These are phyloP conservation scores for Hysterium pulicare DNA, from an alignment of 2,329 filamentous ascomycete species.

Conservation along the genomic window DNA sequence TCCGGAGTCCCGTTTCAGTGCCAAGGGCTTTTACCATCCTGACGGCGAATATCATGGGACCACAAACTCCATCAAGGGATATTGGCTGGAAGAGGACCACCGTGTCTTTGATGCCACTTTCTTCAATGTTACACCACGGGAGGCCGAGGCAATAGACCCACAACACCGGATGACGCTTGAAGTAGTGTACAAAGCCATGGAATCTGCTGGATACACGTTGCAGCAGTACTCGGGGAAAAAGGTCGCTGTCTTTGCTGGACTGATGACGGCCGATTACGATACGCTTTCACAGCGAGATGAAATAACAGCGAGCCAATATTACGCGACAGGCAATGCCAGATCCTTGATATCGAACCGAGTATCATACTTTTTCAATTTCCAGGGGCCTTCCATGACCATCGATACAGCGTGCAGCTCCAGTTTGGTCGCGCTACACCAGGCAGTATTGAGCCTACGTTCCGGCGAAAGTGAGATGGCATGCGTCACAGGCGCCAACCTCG, in stretches of 20 bases:
- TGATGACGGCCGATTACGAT: neutral
- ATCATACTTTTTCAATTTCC: conserved; percentile 36
- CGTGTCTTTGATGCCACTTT: conserved; percentile 27
- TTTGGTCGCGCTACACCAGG: conserved; percentile 23
- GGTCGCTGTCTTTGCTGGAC: conserved; percentile 1
- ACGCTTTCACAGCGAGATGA: conserved; percentile 4
- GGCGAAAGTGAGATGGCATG: conserved; percentile 24
- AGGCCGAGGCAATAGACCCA: conserved; percentile 14
- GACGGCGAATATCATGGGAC: conserved; percentile 17
- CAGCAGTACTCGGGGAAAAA: conserved; percentile 3
- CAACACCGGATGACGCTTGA: conserved; percentile 15
- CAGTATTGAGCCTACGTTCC: conserved; percentile 16
- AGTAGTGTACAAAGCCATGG: conserved; percentile 29
- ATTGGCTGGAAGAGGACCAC: conserved; percentile 18
- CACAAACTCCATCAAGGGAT: neutral
- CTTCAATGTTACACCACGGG: conserved; percentile 10
- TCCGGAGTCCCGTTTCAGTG: conserved; percentile 20
- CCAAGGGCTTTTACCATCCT: conserved; percentile 29
- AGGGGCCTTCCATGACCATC: conserved; percentile 24
- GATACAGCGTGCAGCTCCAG: conserved; percentile 40
- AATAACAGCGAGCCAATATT: neutral
- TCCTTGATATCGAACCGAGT: conserved; percentile 36
- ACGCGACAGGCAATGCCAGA: conserved; percentile 17
- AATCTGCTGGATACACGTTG: conserved; percentile 20
- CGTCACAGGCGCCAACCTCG: conserved; percentile 15